Evolutionary conservation across 2,329 filamentous ascomycete species (phyloP).

Genomic region (Periglandula ipomoeae): DNA sequence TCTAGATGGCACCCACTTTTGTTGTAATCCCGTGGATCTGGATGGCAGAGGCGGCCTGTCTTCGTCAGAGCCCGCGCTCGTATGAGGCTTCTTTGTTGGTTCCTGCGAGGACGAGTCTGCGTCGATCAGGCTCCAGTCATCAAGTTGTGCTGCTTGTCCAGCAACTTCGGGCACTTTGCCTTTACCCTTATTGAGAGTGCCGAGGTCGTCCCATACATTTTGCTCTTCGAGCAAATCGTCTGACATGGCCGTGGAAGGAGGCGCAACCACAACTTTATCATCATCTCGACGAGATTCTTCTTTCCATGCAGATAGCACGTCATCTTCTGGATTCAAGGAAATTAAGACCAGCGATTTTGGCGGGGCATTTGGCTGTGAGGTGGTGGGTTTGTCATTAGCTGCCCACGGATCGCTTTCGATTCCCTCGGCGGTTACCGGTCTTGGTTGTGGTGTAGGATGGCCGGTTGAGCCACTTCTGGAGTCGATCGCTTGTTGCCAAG

Average conservation of each 20-base stretch:
- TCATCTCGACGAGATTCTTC: conserved; percentile 22
- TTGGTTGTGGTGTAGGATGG: conserved; percentile 6
- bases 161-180: conserved; percentile 20
- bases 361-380: conserved; percentile 11
- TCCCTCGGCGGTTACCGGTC: conserved; percentile 15
- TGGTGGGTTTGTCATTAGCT: conserved; percentile 18
- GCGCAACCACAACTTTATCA: conserved; percentile 15
- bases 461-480: conserved; percentile 12
- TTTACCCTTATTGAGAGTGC: conserved; percentile 32
- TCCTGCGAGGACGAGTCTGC: conserved; percentile 22
- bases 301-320: conserved; percentile 28
- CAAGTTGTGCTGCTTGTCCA: conserved; percentile 16
- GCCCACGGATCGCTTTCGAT: conserved; percentile 20
- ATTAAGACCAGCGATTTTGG: conserved; percentile 24
- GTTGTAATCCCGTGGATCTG: conserved; percentile 19
- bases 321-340: conserved; percentile 28
- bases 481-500: conserved; percentile 22
- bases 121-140: conserved; percentile 46
- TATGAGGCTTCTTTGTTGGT: conserved; percentile 7
- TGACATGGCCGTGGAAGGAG: conserved; percentile 18
- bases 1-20: conserved; percentile 29
- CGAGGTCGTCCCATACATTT: conserved; percentile 42
- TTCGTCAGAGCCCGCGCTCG: conserved; percentile 11
- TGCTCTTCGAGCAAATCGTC: conserved; percentile 28
- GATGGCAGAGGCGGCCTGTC: conserved; percentile 30